Base-by-base conservation (phyloP, 306 rosid genomes). In the Elaeagnus macrophylla region DNA sequence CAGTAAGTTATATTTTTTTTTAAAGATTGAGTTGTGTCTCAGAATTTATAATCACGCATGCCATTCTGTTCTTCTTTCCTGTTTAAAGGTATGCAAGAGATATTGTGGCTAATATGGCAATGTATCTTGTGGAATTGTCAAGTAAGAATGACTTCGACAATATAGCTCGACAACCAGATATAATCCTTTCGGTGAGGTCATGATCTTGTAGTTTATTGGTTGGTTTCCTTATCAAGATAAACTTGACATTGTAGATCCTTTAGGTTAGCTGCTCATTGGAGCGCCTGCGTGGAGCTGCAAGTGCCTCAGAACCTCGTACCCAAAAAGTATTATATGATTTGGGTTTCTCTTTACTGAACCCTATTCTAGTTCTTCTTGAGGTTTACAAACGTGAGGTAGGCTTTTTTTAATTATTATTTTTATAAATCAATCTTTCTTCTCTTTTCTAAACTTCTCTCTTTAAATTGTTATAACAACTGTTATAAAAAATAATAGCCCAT, bases 371-470 rank as follows among this genome's bases (percentile, higher is more conserved):
- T 61, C 77, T 90, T 69, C 94, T 90, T 57, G 84, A 84, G 77
- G 95, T 75, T 50, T 90, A 90, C 74, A 90, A 80, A 72, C 84
- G 86, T 38, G 97, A 90, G 97, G 97, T 90, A 79, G n/a, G n/a
- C n/a, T n/a, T n/a, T n/a, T n/a, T n/a, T n/a, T n/a, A n/a, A n/a
- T n/a, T n/a, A n/a, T n/a, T n/a, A n/a, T n/a, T n/a, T n/a, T n/a
- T n/a, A n/a, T n/a, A n/a, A n/a, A n/a, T n/a, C n/a, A n/a, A n/a
- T n/a, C n/a, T n/a, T n/a, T n/a, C n/a, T n/a, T n/a, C n/a, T n/a
- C n/a, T n/a, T n/a, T n/a, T n/a, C n/a, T n/a, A n/a, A n/a, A n/a
- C n/a, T n/a, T n/a, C n/a, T n/a, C n/a, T n/a, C n/a, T n/a, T n/a
- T n/a, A n/a, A n/a, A n/a, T n/a, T n/a, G n/a, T n/a, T n/a, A n/a